Evolutionary conservation across 768 basidiomycete species (phyloP), one percentile per base, ranked within the genome.

Genomic region (Gyrodon lividus): DNA sequence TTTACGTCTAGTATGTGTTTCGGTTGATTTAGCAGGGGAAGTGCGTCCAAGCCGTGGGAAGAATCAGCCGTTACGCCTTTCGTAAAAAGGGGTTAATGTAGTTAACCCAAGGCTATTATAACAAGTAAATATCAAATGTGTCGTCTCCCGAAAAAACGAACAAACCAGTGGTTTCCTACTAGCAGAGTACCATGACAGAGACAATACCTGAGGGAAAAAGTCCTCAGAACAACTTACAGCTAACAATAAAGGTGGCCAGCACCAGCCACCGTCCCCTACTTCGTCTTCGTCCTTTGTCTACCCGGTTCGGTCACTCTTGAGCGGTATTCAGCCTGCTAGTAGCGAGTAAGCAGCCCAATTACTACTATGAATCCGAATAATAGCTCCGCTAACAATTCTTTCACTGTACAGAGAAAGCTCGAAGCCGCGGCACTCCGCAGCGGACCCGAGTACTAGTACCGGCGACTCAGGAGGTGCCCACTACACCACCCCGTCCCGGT

Each of bases 261-360:
- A 33, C 13, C 43, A 13, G 13, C 43, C 43, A 22, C 17, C 35
- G 17, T 37, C 17, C 43, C 28, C 23, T 8, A 4, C 31, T 33
- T 28, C 31, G 28, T 38, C 48, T 16, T 31, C 40, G 6, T 38
- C 48, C n/a, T 74, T 66, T 46, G 62, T 76, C 34, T 76, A 75
- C 55, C 75, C 75, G 0, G 67, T 74, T 22, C 73, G 66, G 47
- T 75, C 75, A 35, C 64, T 77, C 6, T 60, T 77, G 37, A 62
- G 51, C 23, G 65, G 70, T 14, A 73, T 75, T 20, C 71, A 72
- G 43, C 73, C 71, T 2, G 72, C 63, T 3, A 26, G 42, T 6
- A 52, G 50, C 42, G 19, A 22, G 44, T 45, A 16, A 51, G 50
- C 39, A 22, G 17, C 28, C 10, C 28, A 28, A 28, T 28, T n/a